Evolutionary conservation across 2,329 filamentous ascomycete genomes (phyloP).

Genomic region (Triangularia verruculosa): DNA sequence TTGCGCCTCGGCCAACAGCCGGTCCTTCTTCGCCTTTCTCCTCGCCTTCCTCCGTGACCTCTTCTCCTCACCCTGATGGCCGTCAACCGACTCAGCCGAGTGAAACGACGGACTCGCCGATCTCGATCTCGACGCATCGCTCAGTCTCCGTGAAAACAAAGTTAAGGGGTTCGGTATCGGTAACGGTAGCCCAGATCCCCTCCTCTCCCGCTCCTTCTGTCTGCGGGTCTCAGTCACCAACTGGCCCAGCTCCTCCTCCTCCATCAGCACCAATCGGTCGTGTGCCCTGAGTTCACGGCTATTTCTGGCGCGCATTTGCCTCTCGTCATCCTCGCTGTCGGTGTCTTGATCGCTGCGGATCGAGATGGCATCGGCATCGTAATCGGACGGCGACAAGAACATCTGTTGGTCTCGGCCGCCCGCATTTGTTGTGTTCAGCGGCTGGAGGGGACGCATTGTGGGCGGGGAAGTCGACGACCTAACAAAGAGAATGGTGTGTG

Average conservation of each 20-base stretch:
- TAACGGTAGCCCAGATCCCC: conserved; percentile 48
- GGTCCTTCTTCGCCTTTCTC: conserved; percentile 52
- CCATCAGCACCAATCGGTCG: conserved; percentile 68
- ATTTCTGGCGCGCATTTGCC: conserved; percentile 62
- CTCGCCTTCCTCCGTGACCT: conserved; percentile 48
- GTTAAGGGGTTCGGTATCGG: conserved; percentile 49
- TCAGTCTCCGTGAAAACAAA: conserved; percentile 26
- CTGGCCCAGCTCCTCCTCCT: conserved; percentile 69
- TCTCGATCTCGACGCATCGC: conserved; percentile 25
- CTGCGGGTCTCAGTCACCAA: conserved; percentile 53
- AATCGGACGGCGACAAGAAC: conserved; percentile 60
- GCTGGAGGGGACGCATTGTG: conserved; percentile 32
- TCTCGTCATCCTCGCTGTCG: conserved; percentile 72
- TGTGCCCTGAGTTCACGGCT: conserved; percentile 67
- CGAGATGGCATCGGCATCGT: conserved; percentile 68
- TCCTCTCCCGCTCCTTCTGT: conserved; percentile 45
- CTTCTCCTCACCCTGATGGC: conserved; percentile 33
- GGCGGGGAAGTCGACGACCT: background rate
- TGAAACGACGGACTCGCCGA: conserved; percentile 22
- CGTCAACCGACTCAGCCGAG: background rate
- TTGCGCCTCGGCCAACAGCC: conserved; percentile 50
- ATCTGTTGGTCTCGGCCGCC: conserved; percentile 35
- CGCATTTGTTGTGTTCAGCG: conserved; percentile 31
- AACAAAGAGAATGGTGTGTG: background rate
- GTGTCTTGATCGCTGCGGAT: conserved; percentile 70